Percentiles rank a stretch among this genome's conserved stretches.
These are phyloP conservation scores for Daldinia grandis DNA, from an alignment of 495 filamentous ascomycete species.

Conservation along the genomic window DNA sequence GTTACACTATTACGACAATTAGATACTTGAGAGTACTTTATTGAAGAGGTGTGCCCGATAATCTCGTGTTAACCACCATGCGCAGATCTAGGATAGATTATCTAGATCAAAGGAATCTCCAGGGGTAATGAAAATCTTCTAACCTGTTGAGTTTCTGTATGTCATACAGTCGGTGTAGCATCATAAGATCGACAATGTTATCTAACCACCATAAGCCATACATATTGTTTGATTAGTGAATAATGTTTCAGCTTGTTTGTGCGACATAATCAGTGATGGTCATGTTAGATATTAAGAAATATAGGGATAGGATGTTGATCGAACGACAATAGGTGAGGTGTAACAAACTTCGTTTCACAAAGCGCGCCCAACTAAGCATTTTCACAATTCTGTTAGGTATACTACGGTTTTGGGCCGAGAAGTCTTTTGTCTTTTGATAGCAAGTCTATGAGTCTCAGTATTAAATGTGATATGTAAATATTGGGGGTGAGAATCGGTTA, in stretches of 20 bases:
- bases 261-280: not conserved
- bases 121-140: not conserved
- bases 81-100: not conserved
- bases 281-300: not conserved
- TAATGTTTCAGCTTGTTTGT: not conserved
- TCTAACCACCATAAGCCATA: constrained; percentile 9
- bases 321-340: not conserved
- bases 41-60: not conserved
- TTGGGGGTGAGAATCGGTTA: not conserved
- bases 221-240: not conserved
- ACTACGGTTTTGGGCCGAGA: not conserved
- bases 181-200: not conserved
- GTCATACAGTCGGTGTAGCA: not conserved
- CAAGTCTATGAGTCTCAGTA: not conserved
- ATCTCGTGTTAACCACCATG: not conserved
- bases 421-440: not conserved
- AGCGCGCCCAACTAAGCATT: not conserved
- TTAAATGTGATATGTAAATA: not conserved
- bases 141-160: not conserved
- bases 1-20: not conserved
- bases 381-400: not conserved
- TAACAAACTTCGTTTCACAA: not conserved
- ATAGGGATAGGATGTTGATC: not conserved
- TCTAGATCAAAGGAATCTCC: not conserved
- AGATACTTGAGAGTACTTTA: not conserved